Conservation (phyloP, 148 eudicot genomes). For the Cornus suecica region DNA sequence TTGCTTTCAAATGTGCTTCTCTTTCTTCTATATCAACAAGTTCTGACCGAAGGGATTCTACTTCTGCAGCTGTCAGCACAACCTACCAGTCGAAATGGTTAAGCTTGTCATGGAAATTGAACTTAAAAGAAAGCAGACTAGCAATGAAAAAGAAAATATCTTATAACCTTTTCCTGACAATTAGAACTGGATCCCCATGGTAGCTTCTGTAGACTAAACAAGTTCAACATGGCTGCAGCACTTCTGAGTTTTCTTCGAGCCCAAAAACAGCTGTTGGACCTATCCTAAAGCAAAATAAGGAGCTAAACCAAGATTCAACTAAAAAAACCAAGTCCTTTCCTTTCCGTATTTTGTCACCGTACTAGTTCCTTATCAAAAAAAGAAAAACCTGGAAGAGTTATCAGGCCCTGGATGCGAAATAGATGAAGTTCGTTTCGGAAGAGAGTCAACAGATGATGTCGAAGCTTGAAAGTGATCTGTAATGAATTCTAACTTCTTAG, state of each 20-base stretch:
- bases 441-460: slow-evolving; percentile 29
- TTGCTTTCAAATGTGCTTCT: slow-evolving; percentile 84
- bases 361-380: neutral
- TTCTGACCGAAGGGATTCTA: slow-evolving; percentile 78
- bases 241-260: slow-evolving; percentile 49
- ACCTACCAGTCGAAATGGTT: slow-evolving; percentile 38
- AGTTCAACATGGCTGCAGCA: slow-evolving; percentile 57
- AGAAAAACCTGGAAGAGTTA: slow-evolving; percentile 43
- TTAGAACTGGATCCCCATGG: slow-evolving; percentile 56
- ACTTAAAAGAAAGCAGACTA: neutral
- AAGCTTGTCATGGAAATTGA: neutral
- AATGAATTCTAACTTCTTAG: slow-evolving; percentile 54
- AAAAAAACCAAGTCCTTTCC: neutral
- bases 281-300: slow-evolving; percentile 35
- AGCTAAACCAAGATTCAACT: slow-evolving; percentile 21
- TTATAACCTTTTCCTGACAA: slow-evolving; percentile 72
- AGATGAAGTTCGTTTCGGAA: slow-evolving; percentile 22
- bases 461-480: slow-evolving; percentile 69
- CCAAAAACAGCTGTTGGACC: slow-evolving; percentile 33
- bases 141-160: neutral
- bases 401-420: slow-evolving; percentile 25
- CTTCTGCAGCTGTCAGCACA: slow-evolving; percentile 69
- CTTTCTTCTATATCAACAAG: slow-evolving; percentile 77
- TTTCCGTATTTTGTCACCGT: neutral
- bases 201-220: slow-evolving; percentile 60